Conservation (phyloP, 2,329 filamentous ascomycete genomes). For the Dactylellina drechsleri region DNA sequence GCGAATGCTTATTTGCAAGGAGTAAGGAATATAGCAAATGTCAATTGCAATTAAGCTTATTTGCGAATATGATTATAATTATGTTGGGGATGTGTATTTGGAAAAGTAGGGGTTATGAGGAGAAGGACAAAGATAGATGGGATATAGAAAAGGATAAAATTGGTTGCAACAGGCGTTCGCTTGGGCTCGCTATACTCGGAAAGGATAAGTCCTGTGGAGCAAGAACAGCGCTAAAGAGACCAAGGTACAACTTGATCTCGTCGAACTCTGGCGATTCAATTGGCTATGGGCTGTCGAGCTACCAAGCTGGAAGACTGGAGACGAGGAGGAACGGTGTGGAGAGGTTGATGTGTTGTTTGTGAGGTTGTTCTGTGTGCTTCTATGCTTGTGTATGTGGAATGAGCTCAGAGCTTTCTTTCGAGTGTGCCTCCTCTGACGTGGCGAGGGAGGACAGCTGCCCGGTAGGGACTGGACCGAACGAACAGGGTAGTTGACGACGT, state of each 20-base stretch:
- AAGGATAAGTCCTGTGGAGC: slow-evolving; percentile 36
- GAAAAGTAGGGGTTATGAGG: slow-evolving; percentile 6
- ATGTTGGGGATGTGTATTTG: slow-evolving; percentile 8
- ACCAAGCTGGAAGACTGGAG: slow-evolving; percentile 37
- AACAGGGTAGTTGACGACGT: not conserved
- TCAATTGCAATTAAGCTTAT: slow-evolving; percentile 44
- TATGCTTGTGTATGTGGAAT: slow-evolving; percentile 26
- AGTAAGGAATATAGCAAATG: slow-evolving; percentile 11
- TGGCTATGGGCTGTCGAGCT: slow-evolving; percentile 35
- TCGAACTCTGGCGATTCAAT: slow-evolving; percentile 24
- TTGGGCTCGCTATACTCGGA: slow-evolving; percentile 51
- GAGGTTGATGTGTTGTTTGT: slow-evolving; percentile 38
- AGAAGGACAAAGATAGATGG: slow-evolving; percentile 14
- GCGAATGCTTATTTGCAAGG: slow-evolving; percentile 27
- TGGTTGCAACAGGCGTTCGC: slow-evolving; percentile 41
- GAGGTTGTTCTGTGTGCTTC: slow-evolving; percentile 21
- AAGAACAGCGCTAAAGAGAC: slow-evolving; percentile 36
- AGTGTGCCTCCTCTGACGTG: slow-evolving; percentile 50
- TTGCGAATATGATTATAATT: slow-evolving; percentile 11
- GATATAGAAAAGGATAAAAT: slow-evolving; percentile 15
- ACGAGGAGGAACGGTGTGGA: slow-evolving; percentile 8
- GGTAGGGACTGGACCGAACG: slow-evolving; percentile 15
- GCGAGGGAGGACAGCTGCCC: slow-evolving; percentile 25
- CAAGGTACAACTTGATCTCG: slow-evolving; percentile 41
- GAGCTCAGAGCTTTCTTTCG: slow-evolving; percentile 19